Evolutionary conservation across 2,329 filamentous ascomycete species (phyloP).

Genomic region (Aspergillus fumigatiaffinis): DNA sequence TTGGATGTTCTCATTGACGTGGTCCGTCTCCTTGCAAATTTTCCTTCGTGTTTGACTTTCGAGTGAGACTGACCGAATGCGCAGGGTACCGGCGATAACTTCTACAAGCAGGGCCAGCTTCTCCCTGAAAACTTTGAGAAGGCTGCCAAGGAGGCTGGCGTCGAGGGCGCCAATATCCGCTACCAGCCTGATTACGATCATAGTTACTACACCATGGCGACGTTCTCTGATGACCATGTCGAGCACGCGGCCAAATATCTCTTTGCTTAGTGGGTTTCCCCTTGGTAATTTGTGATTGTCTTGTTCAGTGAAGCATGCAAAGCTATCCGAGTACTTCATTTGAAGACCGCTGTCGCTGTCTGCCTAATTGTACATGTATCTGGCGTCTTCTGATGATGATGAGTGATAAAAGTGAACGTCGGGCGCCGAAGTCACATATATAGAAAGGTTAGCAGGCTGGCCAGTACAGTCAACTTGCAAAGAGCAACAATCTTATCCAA

Average conservation of each 20-base stretch:
- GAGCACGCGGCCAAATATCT: conserved; percentile 87
- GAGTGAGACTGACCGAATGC: not conserved
- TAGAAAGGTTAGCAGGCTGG: not conserved
- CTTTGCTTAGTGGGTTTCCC: conserved; percentile 50
- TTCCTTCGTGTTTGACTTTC: not conserved
- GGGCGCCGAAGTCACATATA: not conserved
- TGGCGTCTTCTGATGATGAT: not conserved
- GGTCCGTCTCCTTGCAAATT: conserved; percentile 43
- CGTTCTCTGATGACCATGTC: conserved; percentile 85
- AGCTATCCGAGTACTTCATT: not conserved
- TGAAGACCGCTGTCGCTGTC: not conserved
- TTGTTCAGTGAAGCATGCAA: no score
- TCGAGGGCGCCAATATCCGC: conserved; percentile 68
- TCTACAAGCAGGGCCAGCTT: conserved; percentile 90
- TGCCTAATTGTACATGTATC: not conserved
- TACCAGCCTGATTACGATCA: conserved; percentile 94
- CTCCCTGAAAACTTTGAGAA: conserved; percentile 88
- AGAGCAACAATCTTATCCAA: not conserved
- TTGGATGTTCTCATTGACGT: conserved; percentile 85
- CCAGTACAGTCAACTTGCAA: not conserved
- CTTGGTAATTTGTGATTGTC: not conserved
- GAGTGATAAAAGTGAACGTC: not conserved
- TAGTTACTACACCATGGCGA: conserved; percentile 94
- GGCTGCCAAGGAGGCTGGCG: conserved; percentile 71
- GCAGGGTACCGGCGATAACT: conserved; percentile 87